Evolutionary conservation across 192 early-diverging fungal genomes (phyloP).

Genomic region (Mortierella alpina): DNA sequence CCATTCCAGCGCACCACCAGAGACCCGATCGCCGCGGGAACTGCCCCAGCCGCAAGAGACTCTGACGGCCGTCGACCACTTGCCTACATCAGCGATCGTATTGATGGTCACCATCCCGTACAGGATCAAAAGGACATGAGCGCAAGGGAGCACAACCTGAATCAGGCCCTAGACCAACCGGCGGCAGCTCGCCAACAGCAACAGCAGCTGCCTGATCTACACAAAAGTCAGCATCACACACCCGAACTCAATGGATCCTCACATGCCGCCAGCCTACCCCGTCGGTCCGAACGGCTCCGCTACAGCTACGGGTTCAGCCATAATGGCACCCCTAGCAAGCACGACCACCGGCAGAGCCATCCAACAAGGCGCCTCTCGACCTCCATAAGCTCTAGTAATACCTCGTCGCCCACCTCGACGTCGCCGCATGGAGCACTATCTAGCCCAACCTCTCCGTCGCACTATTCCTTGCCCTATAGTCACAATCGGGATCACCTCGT

Average conservation of each 20-base stretch:
- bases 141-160: too few relatives aligned
- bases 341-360: constrained; percentile 9
- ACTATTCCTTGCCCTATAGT: constrained; percentile 39
- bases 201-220: constrained; percentile 3
- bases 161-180: too few relatives aligned
- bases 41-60: too few relatives aligned
- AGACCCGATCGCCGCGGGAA: not conserved
- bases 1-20: not conserved
- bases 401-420: constrained; percentile 9
- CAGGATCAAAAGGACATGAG: too few relatives aligned
- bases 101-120: too few relatives aligned
- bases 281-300: constrained; percentile 29
- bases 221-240: not conserved
- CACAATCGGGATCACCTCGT: constrained; percentile 1
- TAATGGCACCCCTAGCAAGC: not conserved
- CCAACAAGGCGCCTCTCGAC: constrained; percentile 35
- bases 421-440: not conserved
- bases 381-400: constrained; percentile 20
- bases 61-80: too few relatives aligned
- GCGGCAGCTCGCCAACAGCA: not conserved
- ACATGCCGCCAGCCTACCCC: not conserved
- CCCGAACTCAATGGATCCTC: not conserved
- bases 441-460: constrained; percentile 40
- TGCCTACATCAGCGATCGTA: too few relatives aligned
- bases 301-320: constrained; percentile 34